Evolutionary conservation across 2,329 filamentous ascomycete species (phyloP), one percentile per base, ranked within the genome.

Genomic region (Pseudogymnoascus sp.): DNA sequence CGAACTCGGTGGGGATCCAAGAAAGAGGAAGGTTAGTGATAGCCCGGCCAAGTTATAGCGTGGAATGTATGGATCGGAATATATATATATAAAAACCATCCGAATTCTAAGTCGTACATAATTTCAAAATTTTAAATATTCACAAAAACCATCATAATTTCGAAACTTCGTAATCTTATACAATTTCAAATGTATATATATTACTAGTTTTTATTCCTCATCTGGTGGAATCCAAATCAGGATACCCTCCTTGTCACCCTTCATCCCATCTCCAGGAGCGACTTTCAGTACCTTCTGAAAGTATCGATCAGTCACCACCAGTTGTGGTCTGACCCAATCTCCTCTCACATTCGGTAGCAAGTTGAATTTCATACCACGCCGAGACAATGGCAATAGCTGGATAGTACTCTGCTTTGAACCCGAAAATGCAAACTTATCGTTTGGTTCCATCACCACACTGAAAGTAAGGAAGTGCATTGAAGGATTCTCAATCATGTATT

Each of bases 381-480:
- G 80, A 64, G 90, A 92, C 65, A 96, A 78, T 0, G 94, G 94
- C 52, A 96, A 82, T 43, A 97, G 77, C 70, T 94, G 91, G 61
- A 97, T 69, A 1, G 88, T 88, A 11, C 85, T 87, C 67, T 89
- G 82, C 77, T 97, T 97, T 1, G 90, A 80, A 0, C 94, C 94
- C 6, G 90, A 92, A 74, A 99, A 97, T 0, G 92, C 93, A 75
- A 97, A 97, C 61, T 91, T 84, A 66, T 96, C 91, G 72, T 86
- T 93, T 2, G 92, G 89, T 68, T 99, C 93, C 92, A 99, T 96
- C 26, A 81, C 86, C 59, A 97, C 75, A 31, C 90, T 92, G 75
- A 99, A 99, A 0, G 92, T 96, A 59, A 99, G 83, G 75, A 96
- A 95, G 74, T 99, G 94, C 73, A 87, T 89, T 0, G 93, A 97